phyloP scores from a whole-genome alignment of 2,329 filamentous ascomycete species.

The Paracorniculantispora psalliotae region DNA sequence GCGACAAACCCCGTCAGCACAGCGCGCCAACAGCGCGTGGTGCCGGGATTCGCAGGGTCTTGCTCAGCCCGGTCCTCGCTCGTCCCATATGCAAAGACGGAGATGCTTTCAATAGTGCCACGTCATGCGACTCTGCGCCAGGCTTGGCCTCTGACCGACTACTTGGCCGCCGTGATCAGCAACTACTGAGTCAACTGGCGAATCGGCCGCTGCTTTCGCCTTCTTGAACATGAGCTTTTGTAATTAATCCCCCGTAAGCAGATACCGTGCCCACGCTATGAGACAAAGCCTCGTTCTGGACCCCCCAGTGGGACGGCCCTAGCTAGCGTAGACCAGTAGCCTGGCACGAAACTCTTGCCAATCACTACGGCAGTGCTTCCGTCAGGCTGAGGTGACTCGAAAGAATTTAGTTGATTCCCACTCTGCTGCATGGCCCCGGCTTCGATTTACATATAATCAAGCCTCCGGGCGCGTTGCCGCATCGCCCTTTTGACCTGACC shows the following conservation, averaged over 20 bases:
- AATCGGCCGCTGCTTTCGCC: neutral
- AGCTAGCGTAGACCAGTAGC: constrained; percentile 2
- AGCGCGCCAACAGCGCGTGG: neutral
- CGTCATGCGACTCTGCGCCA: neutral
- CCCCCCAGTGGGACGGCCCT: neutral
- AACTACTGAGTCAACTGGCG: neutral
- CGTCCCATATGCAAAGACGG: neutral
- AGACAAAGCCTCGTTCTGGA: neutral
- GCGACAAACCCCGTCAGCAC: neutral
- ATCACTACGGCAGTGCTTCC: neutral
- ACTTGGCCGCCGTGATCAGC: neutral
- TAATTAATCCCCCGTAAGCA: neutral
- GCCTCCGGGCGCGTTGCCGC: neutral
- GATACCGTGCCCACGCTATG: neutral
- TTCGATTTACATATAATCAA: constrained; percentile 1
- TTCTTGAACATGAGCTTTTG: neutral
- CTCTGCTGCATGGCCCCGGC: neutral
- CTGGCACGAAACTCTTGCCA: neutral
- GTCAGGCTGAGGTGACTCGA: neutral
- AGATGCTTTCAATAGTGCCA: neutral
- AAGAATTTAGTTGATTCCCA: neutral
- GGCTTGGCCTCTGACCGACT: neutral
- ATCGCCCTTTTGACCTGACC: neutral
- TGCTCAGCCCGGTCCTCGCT: neutral
- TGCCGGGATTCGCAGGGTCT: neutral